Conservation (phyloP, 1,284 basidiomycete genomes). For the Tremellales sp. region DNA sequence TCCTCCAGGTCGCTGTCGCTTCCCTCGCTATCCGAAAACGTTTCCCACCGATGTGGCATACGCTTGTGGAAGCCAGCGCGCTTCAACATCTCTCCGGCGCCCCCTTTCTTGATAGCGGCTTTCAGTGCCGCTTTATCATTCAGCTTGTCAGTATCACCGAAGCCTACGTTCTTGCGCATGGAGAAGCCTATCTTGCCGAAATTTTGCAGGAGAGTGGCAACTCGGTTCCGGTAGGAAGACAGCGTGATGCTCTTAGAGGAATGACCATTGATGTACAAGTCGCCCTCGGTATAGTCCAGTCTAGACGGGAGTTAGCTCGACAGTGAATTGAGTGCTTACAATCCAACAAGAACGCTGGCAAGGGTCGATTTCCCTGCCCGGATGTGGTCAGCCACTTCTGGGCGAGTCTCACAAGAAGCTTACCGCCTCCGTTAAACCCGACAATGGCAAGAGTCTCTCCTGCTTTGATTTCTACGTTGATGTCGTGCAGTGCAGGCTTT, state of each 20-base stretch:
- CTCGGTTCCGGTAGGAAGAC: conserved; percentile 63
- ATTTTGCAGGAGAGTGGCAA: conserved; percentile 76
- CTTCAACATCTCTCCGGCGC: conserved; percentile 52
- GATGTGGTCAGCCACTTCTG: conserved; percentile 52
- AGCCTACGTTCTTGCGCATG: conserved; percentile 70
- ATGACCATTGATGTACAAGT: conserved; percentile 62
- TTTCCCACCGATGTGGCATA: too few species aligned
- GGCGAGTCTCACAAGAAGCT: too few species aligned
- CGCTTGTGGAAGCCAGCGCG: conserved; percentile 28
- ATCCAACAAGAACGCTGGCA: conserved; percentile 70
- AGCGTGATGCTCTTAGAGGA: conserved; percentile 63
- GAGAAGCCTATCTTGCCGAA: conserved; percentile 70
- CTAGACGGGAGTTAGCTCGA: too few species aligned
- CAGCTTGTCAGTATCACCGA: conserved; percentile 58
- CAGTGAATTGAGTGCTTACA: conserved; percentile 63
- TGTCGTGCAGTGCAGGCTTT: conserved; percentile 61
- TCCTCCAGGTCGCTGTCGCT: conserved; percentile 5
- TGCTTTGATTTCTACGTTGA: conserved; percentile 63
- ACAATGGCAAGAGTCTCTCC: conserved; percentile 78
- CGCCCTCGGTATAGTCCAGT: conserved; percentile 56
- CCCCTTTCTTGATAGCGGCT: conserved; percentile 61
- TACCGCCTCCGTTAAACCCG: conserved; percentile 53
- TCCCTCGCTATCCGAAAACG: conserved; percentile 11
- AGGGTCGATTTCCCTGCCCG: conserved; percentile 84
- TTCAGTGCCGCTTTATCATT: conserved; percentile 52